Evolutionary conservation across 768 basidiomycete species (phyloP).

Genomic region (Serendipita indica): DNA sequence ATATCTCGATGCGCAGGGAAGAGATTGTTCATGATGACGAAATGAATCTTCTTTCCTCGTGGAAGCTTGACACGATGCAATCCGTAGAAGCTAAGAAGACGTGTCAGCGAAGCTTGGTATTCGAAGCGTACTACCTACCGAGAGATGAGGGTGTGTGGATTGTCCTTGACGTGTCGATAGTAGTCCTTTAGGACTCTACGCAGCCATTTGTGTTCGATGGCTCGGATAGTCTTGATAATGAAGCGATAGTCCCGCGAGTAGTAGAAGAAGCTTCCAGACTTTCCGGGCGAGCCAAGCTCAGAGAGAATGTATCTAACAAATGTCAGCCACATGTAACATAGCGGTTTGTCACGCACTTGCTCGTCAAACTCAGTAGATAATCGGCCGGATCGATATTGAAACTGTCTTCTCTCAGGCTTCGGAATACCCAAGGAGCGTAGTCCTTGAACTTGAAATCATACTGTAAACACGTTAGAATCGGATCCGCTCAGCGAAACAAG

Average conservation of each 20-base stretch:
- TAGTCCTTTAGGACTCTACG: slow-evolving; percentile 71
- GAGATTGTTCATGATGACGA: slow-evolving; percentile 99
- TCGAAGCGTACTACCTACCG: slow-evolving; percentile 14
- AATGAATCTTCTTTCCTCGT: slow-evolving; percentile 87
- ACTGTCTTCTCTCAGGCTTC: slow-evolving; percentile 82
- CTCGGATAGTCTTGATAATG: slow-evolving; percentile 98
- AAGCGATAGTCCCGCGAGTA: slow-evolving; percentile 97
- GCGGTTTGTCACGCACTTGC: slow-evolving; percentile 48
- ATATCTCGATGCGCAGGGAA: slow-evolving; percentile 96
- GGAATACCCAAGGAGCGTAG: slow-evolving; percentile 96
- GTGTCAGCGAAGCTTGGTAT: not conserved
- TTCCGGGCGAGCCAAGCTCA: slow-evolving; percentile 93
- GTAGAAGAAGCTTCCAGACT: slow-evolving; percentile 98
- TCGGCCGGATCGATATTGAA: slow-evolving; percentile 96
- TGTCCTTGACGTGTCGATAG: slow-evolving; percentile 68
- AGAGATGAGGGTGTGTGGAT: slow-evolving; percentile 87
- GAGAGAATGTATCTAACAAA: slow-evolving; percentile 48
- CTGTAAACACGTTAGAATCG: slow-evolving; percentile 24
- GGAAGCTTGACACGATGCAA: slow-evolving; percentile 96
- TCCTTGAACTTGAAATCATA: slow-evolving; percentile 99
- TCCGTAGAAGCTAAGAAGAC: slow-evolving; percentile 84
- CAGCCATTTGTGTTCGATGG: slow-evolving; percentile 87
- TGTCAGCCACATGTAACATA: not conserved
- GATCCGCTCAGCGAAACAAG: not conserved
- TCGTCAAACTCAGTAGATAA: slow-evolving; percentile 90